Percentiles rank a stretch among this genome's conserved stretches.
Evolutionary conservation across 2,329 filamentous ascomycete genomes (phyloP).

Genomic region (Akanthomyces uredinophilus): DNA sequence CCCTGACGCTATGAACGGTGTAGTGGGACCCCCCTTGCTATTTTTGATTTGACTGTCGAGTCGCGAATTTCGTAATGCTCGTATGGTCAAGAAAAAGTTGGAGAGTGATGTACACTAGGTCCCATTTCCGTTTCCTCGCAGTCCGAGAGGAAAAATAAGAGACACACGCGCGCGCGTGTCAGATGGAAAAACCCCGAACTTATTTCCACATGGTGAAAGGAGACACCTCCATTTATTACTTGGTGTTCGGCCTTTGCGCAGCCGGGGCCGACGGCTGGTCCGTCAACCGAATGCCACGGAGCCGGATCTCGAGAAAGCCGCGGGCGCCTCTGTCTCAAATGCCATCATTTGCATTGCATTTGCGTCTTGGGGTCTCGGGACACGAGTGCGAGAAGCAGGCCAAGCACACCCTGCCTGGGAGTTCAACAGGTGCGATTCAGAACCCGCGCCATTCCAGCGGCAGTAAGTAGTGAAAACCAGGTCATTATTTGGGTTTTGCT

Average conservation of each 20-base stretch:
- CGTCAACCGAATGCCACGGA: neutral
- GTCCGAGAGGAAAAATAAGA: neutral
- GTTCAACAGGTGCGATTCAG: no score
- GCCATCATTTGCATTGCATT: no score
- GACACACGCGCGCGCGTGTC: neutral
- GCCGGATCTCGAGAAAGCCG: conserved; percentile 1
- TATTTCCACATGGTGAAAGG: neutral
- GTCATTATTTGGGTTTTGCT: neutral
- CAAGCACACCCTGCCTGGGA: no score
- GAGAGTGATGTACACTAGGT: neutral
- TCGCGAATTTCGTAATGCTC: neutral
- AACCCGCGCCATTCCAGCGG: neutral
- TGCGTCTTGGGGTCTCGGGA: neutral
- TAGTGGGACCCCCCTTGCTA: neutral
- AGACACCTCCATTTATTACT: neutral
- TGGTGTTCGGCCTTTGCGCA: neutral
- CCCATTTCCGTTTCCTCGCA: neutral
- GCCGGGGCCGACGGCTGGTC: neutral
- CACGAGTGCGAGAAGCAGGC: neutral
- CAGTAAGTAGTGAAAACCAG: neutral
- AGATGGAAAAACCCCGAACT: no score
- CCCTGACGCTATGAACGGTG: neutral
- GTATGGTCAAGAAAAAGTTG: neutral
- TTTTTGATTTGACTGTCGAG: neutral
- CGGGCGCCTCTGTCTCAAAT: neutral